Evolutionary conservation across 176 grass and related monocot species (phyloP), one percentile per base, ranked within the genome.

Genomic region (Paspalum notatum): DNA sequence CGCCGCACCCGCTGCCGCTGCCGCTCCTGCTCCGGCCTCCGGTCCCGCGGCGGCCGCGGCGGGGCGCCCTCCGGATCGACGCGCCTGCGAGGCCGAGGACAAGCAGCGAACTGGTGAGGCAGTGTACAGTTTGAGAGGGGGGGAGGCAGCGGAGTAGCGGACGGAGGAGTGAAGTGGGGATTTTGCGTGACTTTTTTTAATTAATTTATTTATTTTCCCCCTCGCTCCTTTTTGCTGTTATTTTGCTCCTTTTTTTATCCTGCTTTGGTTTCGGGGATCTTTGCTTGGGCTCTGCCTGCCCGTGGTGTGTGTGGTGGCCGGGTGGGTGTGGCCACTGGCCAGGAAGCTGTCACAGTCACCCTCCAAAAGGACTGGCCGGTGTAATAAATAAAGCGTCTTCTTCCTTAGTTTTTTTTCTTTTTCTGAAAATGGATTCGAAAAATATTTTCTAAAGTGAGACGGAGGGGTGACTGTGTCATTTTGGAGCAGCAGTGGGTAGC

Each of bases 111-210:
- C 88, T n/a, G 66, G 64, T 67, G 91, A 90, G 21, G 69, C 83
- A 71, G 86, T 59, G 81, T 84, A 80, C 80, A 67, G 62, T 81
- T 79, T 64, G 60, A 60, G 88, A n/a, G 60, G 51, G 41, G 40
- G 15, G 9, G 79, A 15, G 14, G 26, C 2, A 7, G 39, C n/a
- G n/a, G n/a, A n/a, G 18, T 63, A 21, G 66, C 44, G 20, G 64
- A 39, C 81, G 56, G 82, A 51, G 87, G 70, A 84, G 82, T 85
- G 82, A 84, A 63, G 82, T 82, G 76, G 82, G 79, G 89, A 91
- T 89, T 85, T 85, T 82, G 40, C 27, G 56, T 7, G 69, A 12
- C 16, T 51, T 32, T 75, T 75, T 55, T 75, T 15, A 16, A 12
- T 2, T 41, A 24, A 53, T 20, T 11, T 68, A 24, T 39, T 38